These are phyloP conservation scores for Diversispora epigaea DNA, from an alignment of 192 early-diverging fungal species.

Conservation along the genomic window DNA sequence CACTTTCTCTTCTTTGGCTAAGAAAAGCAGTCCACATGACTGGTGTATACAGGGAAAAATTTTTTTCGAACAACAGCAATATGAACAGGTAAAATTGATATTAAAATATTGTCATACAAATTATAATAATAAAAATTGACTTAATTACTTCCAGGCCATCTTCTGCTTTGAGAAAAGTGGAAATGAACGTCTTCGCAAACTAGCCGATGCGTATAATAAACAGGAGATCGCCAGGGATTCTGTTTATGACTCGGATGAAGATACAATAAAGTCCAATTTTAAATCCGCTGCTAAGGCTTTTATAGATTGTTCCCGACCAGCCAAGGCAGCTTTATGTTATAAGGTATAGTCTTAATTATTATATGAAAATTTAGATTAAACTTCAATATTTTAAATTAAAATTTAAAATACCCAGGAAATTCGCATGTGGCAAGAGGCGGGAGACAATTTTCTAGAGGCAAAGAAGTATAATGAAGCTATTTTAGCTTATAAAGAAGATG, in stretches of 20 bases:
- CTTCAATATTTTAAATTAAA: background rate
- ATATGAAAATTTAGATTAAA: background rate
- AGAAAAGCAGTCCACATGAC: conserved; percentile 16
- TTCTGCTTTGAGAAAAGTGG: conserved; percentile 28
- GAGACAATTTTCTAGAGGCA: conserved; percentile 17
- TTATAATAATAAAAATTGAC: background rate
- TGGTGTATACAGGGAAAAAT: conserved; percentile 17
- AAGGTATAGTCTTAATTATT: background rate
- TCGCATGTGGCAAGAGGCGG: background rate
- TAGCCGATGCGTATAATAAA: conserved; percentile 23
- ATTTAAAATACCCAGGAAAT: conserved; percentile 3
- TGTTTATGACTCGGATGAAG: conserved; percentile 6
- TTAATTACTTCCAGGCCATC: background rate
- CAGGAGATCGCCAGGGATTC: conserved; percentile 17
- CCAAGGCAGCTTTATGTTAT: conserved; percentile 19
- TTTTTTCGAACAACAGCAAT: conserved; percentile 9
- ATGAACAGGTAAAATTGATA: conserved; percentile 1
- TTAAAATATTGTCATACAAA: background rate
- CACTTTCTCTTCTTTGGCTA: background rate
- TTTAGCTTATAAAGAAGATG: conserved; percentile 12
- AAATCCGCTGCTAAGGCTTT: conserved; percentile 13
- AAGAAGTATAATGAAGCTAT: conserved; percentile 25
- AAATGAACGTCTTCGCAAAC: background rate
- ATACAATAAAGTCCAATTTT: conserved; percentile 6
- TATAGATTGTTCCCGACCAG: background rate